These are phyloP conservation scores for Diplodia intermedia DNA, from an alignment of 2,329 filamentous ascomycete genomes.

Conservation along the genomic window DNA sequence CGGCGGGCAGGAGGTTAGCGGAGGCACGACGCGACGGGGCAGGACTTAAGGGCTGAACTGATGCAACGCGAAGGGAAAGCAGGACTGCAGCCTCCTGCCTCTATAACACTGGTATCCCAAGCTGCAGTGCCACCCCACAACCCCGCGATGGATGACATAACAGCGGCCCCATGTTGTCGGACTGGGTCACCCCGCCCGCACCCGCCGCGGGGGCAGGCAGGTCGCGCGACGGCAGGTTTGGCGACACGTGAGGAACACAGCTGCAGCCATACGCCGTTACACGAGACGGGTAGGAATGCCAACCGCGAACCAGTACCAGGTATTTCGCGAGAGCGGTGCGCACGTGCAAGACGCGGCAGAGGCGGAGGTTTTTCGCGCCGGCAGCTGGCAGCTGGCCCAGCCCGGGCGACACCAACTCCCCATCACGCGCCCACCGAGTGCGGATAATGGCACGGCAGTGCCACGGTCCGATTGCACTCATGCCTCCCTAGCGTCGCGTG, in stretches of 20 bases:
- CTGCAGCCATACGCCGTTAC: not conserved
- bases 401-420: not conserved
- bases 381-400: not conserved
- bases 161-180: slow-evolving; percentile 2
- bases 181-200: slow-evolving; percentile 22
- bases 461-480: slow-evolving; percentile 22
- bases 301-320: not conserved
- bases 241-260: slow-evolving; percentile 2
- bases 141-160: slow-evolving; percentile 24
- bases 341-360: slow-evolving; percentile 15
- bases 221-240: slow-evolving; percentile 25
- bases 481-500: slow-evolving; percentile 22
- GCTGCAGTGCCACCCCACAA: not conserved
- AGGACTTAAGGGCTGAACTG: not conserved
- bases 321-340: slow-evolving; percentile 1
- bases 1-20: not conserved
- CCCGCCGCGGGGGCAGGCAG: not conserved
- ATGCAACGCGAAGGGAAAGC: not conserved
- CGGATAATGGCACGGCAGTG: slow-evolving; percentile 3
- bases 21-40: not conserved
- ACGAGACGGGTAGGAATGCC: not conserved
- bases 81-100: not conserved
- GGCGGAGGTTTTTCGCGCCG: not conserved
- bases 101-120: not conserved
- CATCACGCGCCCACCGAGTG: slow-evolving; percentile 5